Base-by-base conservation (phyloP, 495 filamentous ascomycete species). In the Penicillium psychrofluorescens region DNA sequence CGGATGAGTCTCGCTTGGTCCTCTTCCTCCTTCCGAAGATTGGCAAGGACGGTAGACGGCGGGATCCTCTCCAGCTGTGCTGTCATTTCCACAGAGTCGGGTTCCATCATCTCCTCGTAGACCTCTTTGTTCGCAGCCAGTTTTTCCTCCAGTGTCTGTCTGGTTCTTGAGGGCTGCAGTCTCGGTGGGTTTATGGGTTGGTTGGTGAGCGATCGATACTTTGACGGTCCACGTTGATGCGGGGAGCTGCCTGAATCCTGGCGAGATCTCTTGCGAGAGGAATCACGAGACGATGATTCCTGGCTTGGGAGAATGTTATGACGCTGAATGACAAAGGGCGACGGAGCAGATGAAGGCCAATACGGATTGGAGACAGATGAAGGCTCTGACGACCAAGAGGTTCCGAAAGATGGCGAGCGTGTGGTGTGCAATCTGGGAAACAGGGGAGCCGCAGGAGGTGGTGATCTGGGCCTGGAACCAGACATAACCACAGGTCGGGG, bases 21-120 rank as follows among this genome's bases (percentile, higher is more conserved):
- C 29, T 63, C 58, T 22, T 61, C 57, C 38, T 75, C 54, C 13
- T 57, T 54, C 7, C 36, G 49, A 7, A 74, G 40, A 7, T 55
- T 51, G 28, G 66, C 57, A 11, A 51, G 39, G 14, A 55, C 54
- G 36, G 67, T 40, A 0, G 61, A 50, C 10, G 58, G 62, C 4
- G 70, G 48, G 0, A 69, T 45, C 4, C 35, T 31, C 6, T 49
- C 41, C 0, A 13, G 5, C 9, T 10, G 29, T 1, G 46, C 50
- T 6, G 29, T 29, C 5, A 34, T n/a, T 8, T 36, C 35, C 16
- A 56, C 35, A 29, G 38, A 15, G 2, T 50, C 34, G n/a, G 22
- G 31, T 2, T 48, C 31, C 22, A 33, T 50, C 38, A 41, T 29
- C 7, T 41, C 34, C 11, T 42, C 37, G 32, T 45, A 48, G 1